phyloP scores from a whole-genome alignment of 139 green algal genomes.

The Haematococcus lacustris region DNA sequence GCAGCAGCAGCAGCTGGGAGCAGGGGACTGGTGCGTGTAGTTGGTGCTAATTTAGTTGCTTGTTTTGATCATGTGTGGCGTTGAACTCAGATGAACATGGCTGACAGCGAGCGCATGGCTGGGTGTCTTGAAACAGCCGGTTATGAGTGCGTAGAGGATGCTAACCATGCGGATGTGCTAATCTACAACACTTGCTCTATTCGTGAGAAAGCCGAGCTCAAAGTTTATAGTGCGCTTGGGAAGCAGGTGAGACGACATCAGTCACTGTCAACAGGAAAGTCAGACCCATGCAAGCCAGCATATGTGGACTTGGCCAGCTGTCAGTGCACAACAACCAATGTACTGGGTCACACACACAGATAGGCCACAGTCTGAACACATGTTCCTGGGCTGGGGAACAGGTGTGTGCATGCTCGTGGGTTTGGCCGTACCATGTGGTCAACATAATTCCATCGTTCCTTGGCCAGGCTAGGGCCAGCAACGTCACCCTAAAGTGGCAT shows the following conservation, averaged over 20 bases:
- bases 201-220: conserved; percentile 92
- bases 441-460: background rate
- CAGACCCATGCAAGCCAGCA: background rate
- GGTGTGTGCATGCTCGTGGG: background rate
- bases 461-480: background rate
- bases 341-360: background rate
- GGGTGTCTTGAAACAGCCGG: conserved; percentile 80
- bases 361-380: background rate
- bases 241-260: conserved; percentile 62
- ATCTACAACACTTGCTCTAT: conserved; percentile 99
- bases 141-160: conserved; percentile 72
- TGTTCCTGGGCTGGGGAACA: background rate
- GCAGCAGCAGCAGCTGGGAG: background rate
- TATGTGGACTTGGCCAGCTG: background rate
- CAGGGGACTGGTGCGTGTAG: too few species aligned
- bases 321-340: background rate
- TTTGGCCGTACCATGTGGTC: background rate
- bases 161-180: conserved; percentile 80
- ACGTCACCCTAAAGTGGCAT: background rate
- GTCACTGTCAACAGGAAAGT: conserved; percentile 11
- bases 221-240: conserved; percentile 89
- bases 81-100: conserved; percentile 88
- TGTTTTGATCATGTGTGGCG: background rate
- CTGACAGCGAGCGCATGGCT: conserved; percentile 94
- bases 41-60: too few species aligned